Conservation (phyloP, 306 rosid species). For the Quillaja saponaria region DNA sequence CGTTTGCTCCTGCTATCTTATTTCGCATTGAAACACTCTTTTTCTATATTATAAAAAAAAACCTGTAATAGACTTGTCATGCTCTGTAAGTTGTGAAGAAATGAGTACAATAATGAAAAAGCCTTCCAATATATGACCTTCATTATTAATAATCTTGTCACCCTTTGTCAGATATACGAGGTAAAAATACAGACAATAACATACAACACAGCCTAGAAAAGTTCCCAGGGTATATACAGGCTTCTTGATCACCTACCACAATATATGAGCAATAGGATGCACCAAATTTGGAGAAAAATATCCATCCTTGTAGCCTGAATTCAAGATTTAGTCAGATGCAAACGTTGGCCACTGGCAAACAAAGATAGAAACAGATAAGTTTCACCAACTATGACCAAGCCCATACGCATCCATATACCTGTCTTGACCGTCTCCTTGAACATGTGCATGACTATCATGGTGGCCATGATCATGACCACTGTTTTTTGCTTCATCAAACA, state of each 20-base stretch:
- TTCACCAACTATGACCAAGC: slow-evolving; percentile 45
- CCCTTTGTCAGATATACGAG: slow-evolving; percentile 14
- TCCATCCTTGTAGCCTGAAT: no score
- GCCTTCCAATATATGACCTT: no score
- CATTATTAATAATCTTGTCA: slow-evolving; percentile 18
- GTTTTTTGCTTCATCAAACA: slow-evolving; percentile 55
- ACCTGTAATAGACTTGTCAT: no score
- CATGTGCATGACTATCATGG: slow-evolving; percentile 35
- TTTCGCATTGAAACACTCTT: no score
- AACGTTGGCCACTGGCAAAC: background rate
- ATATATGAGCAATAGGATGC: slow-evolving; percentile 13
- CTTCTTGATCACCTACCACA: background rate
- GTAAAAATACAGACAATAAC: slow-evolving; percentile 9
- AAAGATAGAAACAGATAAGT: no score
- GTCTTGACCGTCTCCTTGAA: slow-evolving; percentile 47
- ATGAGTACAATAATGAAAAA: no score
- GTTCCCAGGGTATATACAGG: background rate
- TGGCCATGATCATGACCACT: slow-evolving; percentile 34
- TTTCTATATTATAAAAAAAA: no score
- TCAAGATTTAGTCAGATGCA: background rate
- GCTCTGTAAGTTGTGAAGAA: no score
- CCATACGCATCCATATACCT: slow-evolving; percentile 69
- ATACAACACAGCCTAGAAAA: slow-evolving; percentile 22
- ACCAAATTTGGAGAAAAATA: background rate
- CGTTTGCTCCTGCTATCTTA: no score